These are phyloP conservation scores for Trichoderma semiorbis DNA, from an alignment of 2,329 filamentous ascomycete species.

Conservation along the genomic window DNA sequence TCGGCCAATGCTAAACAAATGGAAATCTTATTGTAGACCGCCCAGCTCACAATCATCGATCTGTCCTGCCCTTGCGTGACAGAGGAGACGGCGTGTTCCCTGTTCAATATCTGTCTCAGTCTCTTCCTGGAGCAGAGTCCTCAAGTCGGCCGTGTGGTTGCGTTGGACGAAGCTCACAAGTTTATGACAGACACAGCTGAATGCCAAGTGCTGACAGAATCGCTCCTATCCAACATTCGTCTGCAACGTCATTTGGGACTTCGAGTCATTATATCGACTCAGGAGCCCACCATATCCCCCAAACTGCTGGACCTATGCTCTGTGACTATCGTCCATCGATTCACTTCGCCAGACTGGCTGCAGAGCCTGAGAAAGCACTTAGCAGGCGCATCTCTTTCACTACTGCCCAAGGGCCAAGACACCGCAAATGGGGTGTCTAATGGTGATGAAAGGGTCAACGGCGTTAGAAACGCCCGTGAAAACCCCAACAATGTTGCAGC, in stretches of 20 bases:
- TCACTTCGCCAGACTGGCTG: constrained; percentile 64
- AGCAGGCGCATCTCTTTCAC: constrained; percentile 30
- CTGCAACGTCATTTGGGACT: constrained; percentile 67
- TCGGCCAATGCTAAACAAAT: background rate
- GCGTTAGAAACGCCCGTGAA: background rate
- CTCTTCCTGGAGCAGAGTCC: constrained; percentile 57
- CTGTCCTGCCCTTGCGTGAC: constrained; percentile 70
- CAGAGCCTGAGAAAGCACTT: constrained; percentile 43
- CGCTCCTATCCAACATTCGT: constrained; percentile 60
- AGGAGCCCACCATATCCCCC: constrained; percentile 70
- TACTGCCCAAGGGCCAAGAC: background rate
- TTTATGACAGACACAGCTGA: constrained; percentile 59
- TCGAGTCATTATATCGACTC: constrained; percentile 68
- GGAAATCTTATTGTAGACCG: constrained; percentile 20
- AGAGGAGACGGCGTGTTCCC: constrained; percentile 60
- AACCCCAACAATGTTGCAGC: background rate
- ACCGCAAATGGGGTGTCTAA: background rate
- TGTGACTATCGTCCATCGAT: constrained; percentile 69
- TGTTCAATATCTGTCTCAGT: constrained; percentile 70
- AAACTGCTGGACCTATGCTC: constrained; percentile 68
- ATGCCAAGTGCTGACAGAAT: constrained; percentile 56
- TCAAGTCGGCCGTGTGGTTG: constrained; percentile 56
- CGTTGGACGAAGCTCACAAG: constrained; percentile 77
- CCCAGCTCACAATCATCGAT: constrained; percentile 52
- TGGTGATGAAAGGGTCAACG: background rate